Base-by-base conservation (phyloP, 441 rosid species). In the Croton setiger region DNA sequence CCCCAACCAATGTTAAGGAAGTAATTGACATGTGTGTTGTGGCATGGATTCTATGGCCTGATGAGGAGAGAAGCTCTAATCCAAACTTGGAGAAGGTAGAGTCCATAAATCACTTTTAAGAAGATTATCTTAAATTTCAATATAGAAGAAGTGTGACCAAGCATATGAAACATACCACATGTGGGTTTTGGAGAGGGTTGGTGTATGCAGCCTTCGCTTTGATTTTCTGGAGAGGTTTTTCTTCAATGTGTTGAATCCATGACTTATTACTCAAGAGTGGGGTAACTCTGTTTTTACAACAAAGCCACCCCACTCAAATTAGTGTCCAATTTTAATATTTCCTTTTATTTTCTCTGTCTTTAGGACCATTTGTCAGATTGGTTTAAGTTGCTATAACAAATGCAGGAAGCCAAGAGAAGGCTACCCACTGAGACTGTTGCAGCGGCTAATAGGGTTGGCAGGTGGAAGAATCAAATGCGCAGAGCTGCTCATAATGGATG, bases 41-140 rank as follows among this genome's bases (percentile, higher is more conserved):
- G 76, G 84, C 90, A 17, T 96, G 99, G 99, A 81, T 96, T 87
- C 87, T 96, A 73, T 96, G 97, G 99, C 97, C 99, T 55, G 98
- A 96, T 81, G 98, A 96, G 75, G 97, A 87, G 87, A 91, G 90
- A 82, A 86, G 85, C 80, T 88, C 97, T 70, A 78, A 79, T 66
- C 98, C 92, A 69, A 93, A 83, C 78, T 75, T 96, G 65, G 99
- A 92, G 71, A 95, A 91, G 97, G 98, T 95, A 89, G 71, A 36
- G 4, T 63, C 65, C 15, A 0, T 39, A 43, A 41, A 48, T 35
- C 2, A 17, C 45, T 21, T 9, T 15, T 1, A n/a, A 45, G 47
- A 52, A 41, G 31, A n/a, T 51, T 15, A 35, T 61, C 41, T 31
- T 33, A 58, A 64, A 33, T 58, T 54, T 62, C 31, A 27, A 27